A percentile compares a stretch with the other conserved stretches of the same genome.
Conservation (phyloP, 2,329 filamentous ascomycete genomes). For the Raffaelea deltoideospora region DNA sequence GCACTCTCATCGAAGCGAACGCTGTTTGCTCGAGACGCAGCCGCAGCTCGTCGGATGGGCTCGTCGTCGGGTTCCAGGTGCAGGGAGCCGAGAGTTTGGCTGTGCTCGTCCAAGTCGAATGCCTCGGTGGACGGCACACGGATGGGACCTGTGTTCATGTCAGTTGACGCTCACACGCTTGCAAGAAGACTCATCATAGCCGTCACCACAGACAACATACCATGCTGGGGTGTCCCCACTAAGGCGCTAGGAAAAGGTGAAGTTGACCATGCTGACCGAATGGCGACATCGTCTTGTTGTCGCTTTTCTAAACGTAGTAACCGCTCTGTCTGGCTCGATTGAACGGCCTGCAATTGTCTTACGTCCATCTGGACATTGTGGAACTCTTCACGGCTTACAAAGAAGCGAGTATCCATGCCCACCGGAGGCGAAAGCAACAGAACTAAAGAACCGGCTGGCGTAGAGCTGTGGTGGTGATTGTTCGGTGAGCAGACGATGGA, state of each 20-base stretch:
- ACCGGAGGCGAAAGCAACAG: conserved; percentile 1
- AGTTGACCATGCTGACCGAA: conserved; percentile 79
- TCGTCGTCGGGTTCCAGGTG: conserved; percentile 81
- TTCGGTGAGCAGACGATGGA: too few species aligned
- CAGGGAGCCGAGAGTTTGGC: conserved; percentile 63
- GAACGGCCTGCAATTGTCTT: conserved; percentile 49
- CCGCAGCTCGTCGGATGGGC: conserved; percentile 60
- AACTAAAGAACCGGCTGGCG: neutral
- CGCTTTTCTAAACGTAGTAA: conserved; percentile 48
- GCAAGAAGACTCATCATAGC: too few species aligned
- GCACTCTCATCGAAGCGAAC: conserved; percentile 94
- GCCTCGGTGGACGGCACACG: conserved; percentile 69
- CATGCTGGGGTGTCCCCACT: conserved; percentile 72
- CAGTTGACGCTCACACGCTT: too few species aligned
- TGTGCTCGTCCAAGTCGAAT: conserved; percentile 84
- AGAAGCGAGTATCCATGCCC: conserved; percentile 51
- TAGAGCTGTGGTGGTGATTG: too few species aligned
- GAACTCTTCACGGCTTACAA: conserved; percentile 46
- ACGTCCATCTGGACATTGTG: conserved; percentile 57
- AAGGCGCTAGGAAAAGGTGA: conserved; percentile 83
- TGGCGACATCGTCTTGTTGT: conserved; percentile 49
- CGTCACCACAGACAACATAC: too few species aligned
- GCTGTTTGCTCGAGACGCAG: conserved; percentile 85
- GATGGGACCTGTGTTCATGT: conserved; percentile 67
- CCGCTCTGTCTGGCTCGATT: conserved; percentile 47